A percentile compares a stretch with the other conserved stretches of the same genome.
Evolutionary conservation across 129 eudicot species (phyloP).

Genomic region (Silybum marianum): DNA sequence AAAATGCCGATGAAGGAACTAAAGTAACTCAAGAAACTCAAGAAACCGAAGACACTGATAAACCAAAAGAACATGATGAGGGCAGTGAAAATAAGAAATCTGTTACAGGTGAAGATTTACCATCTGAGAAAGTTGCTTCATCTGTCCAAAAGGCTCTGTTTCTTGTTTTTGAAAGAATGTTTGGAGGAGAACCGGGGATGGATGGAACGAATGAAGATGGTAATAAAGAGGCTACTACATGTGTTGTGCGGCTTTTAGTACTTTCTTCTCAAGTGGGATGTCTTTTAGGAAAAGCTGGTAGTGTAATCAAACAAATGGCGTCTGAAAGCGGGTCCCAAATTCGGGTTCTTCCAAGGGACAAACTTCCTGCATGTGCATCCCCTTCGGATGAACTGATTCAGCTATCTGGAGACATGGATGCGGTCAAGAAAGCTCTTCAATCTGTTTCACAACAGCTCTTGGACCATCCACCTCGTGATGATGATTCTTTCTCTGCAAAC

Average conservation of each 20-base stretch:
- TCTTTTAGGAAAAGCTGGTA: slow-evolving; percentile 67
- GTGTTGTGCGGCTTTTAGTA: slow-evolving; percentile 65
- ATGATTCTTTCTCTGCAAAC: slow-evolving; percentile 44
- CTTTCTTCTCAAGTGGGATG: slow-evolving; percentile 79
- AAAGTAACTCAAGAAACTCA: slow-evolving; percentile 26
- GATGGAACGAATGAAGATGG: slow-evolving; percentile 52
- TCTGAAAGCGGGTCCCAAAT: slow-evolving; percentile 86
- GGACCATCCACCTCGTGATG: slow-evolving; percentile 44
- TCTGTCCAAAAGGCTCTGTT: slow-evolving; percentile 72
- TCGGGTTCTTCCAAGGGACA: slow-evolving; percentile 72
- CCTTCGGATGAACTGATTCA: slow-evolving; percentile 90
- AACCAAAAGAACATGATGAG: slow-evolving; percentile 43
- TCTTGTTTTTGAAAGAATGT: slow-evolving; percentile 70
- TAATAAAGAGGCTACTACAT: slow-evolving; percentile 33
- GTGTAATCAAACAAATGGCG: slow-evolving; percentile 66
- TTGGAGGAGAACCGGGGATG: slow-evolving; percentile 52
- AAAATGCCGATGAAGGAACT: slow-evolving; percentile 43
- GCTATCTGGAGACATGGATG: slow-evolving; percentile 72
- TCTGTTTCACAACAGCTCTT: slow-evolving; percentile 71
- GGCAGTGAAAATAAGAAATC: slow-evolving; percentile 36
- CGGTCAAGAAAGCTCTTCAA: slow-evolving; percentile 73
- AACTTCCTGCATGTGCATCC: slow-evolving; percentile 82
- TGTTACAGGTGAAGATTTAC: slow-evolving; percentile 43
- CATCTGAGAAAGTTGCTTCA: slow-evolving; percentile 49
- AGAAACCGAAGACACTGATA: slow-evolving; percentile 33